Percentiles rank a stretch among this genome's conserved stretches.
phyloP scores from a whole-genome alignment of 306 rosid genomes.

The Rosa lucieae region DNA sequence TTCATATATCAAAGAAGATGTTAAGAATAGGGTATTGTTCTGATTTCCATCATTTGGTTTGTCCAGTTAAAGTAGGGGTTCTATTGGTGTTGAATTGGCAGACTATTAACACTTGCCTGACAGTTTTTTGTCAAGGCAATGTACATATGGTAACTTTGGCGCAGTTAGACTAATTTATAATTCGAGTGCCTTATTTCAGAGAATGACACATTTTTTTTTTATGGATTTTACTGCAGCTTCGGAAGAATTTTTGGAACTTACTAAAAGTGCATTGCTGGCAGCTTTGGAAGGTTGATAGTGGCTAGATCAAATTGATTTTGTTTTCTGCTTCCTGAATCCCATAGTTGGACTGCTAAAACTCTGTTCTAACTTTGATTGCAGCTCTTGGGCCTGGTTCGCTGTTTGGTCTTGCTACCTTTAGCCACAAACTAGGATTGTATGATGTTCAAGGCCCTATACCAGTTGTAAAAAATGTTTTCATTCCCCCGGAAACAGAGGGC shows the following conservation, averaged over 20 bases:
- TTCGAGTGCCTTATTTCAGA: constrained; percentile 2
- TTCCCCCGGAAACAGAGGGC: constrained; percentile 81
- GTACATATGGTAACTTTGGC: neutral
- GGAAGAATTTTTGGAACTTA: constrained; percentile 91
- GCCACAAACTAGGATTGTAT: constrained; percentile 91
- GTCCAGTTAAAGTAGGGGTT: neutral
- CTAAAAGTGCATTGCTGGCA: constrained; percentile 92
- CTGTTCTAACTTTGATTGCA: constrained; percentile 32
- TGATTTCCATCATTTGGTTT: neutral
- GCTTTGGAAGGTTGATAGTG: constrained; percentile 75
- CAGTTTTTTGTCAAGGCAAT: neutral
- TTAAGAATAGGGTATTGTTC: neutral
- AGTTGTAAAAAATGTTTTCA: constrained; percentile 79
- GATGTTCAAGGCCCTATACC: constrained; percentile 98
- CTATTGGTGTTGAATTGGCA: neutral
- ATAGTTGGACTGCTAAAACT: constrained; percentile 21
- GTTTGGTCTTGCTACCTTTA: constrained; percentile 96
- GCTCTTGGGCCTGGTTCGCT: constrained; percentile 96
- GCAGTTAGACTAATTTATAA: neutral
- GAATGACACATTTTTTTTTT: constrained; percentile 1
- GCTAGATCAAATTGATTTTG: constrained; percentile 20
- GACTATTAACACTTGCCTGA: neutral
- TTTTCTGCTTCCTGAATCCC: constrained; percentile 16
- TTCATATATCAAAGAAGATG: neutral
- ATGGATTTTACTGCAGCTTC: constrained; percentile 70